phyloP scores from a whole-genome alignment of 1,284 basidiomycete genomes.

The Apiotrichum veenhuisii region DNA sequence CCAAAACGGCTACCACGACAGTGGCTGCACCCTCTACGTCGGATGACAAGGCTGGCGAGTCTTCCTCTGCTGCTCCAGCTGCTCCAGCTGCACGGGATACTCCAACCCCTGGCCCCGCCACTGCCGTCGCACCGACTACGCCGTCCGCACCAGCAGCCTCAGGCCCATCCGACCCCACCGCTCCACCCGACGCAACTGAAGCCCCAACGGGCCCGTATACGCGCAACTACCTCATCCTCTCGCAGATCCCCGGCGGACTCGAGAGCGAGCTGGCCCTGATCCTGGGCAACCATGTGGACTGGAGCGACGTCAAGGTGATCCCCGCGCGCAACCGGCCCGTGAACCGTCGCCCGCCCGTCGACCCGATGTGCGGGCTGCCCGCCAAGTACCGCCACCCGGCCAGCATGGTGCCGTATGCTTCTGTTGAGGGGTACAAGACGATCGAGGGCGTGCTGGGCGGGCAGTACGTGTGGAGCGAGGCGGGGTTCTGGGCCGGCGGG shows the following conservation, averaged over 20 bases:
- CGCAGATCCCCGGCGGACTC: conserved; percentile 46
- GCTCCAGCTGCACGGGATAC: neutral
- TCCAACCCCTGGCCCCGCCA: neutral
- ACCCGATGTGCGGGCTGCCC: conserved; percentile 52
- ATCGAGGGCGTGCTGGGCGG: conserved; percentile 38
- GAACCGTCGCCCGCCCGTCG: conserved; percentile 41
- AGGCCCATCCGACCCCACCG: neutral
- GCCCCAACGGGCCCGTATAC: conserved; percentile 30
- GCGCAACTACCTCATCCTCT: conserved; percentile 51
- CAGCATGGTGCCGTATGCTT: conserved; percentile 51
- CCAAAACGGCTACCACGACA: too few relatives aligned
- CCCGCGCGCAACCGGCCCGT: conserved; percentile 49
- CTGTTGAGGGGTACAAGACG: conserved; percentile 44
- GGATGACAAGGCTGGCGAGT: too few relatives aligned
- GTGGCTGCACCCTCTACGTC: too few relatives aligned
- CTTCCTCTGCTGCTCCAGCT: too few relatives aligned
- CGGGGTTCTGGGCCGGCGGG: conserved; percentile 37
- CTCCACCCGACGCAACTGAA: neutral
- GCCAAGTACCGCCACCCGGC: conserved; percentile 53
- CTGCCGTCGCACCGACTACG: neutral
- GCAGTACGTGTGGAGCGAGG: conserved; percentile 34
- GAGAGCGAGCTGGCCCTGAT: conserved; percentile 49
- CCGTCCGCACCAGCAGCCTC: neutral
- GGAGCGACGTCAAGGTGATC: conserved; percentile 48
- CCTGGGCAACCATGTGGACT: conserved; percentile 52